phyloP scores from a whole-genome alignment of 805 yeast species.

The Wickerhamiella cacticola region DNA sequence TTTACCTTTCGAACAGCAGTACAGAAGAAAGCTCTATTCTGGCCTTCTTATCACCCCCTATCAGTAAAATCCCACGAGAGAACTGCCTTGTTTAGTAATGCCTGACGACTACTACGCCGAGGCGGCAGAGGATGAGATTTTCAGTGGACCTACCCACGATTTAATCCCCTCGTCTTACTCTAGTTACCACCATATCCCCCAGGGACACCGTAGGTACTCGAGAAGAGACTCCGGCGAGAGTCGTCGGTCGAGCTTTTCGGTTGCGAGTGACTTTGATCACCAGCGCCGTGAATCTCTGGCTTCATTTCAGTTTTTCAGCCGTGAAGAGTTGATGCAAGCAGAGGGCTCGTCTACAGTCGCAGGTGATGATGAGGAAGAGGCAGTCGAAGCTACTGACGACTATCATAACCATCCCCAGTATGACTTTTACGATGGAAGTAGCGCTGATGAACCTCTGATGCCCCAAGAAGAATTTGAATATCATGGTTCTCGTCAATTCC shows the following conservation, averaged over 20 bases:
- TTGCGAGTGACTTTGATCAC: constrained; percentile 3
- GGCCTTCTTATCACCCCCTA: neutral
- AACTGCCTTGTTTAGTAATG: neutral
- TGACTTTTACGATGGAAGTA: constrained; percentile 13
- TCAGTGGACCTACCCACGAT: constrained; percentile 60
- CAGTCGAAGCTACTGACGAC: constrained; percentile 1
- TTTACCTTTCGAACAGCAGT: too few relatives aligned
- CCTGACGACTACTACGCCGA: constrained; percentile 25
- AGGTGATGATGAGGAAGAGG: constrained; percentile 24
- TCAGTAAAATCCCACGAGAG: neutral
- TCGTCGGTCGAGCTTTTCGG: constrained; percentile 4
- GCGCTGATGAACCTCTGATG: constrained; percentile 18
- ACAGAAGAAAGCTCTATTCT: too few relatives aligned
- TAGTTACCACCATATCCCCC: constrained; percentile 42
- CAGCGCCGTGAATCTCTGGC: constrained; percentile 7
- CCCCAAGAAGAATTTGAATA: constrained; percentile 18
- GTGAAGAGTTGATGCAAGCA: constrained; percentile 73
- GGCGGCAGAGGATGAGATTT: constrained; percentile 40
- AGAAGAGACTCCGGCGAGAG: constrained; percentile 18
- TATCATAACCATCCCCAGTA: constrained; percentile 6
- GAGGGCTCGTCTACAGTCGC: constrained; percentile 72
- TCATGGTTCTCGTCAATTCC: constrained; percentile 32
- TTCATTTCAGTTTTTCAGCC: constrained; percentile 63
- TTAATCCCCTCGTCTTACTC: constrained; percentile 59
- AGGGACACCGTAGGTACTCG: constrained; percentile 9